Conservation (phyloP, 2,329 filamentous ascomycete genomes). For the Onygenales sp. region DNA sequence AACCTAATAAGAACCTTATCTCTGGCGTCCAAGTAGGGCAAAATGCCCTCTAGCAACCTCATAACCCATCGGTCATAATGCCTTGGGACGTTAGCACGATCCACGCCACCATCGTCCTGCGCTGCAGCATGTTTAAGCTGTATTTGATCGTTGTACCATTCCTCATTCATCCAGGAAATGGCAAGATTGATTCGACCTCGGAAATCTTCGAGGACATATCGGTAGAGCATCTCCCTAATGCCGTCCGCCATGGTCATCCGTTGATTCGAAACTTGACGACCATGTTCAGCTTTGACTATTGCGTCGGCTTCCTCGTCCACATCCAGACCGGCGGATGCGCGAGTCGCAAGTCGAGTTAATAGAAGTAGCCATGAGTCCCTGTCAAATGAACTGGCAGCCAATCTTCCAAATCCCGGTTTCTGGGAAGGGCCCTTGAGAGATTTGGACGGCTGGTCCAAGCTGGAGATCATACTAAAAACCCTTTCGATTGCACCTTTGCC, state of each 20-base stretch:
- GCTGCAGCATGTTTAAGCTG: constrained; percentile 36
- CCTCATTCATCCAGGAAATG: constrained; percentile 89
- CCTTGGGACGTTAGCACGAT: constrained; percentile 34
- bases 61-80: constrained; percentile 75
- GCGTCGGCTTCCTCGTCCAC: constrained; percentile 18
- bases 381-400: constrained; percentile 77
- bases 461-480: constrained; percentile 68
- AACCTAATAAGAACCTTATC: constrained; percentile 88
- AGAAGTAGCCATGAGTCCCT: constrained; percentile 87
- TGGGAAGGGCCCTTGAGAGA: constrained; percentile 39
- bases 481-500: constrained; percentile 65
- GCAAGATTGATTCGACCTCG: constrained; percentile 79
- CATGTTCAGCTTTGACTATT: constrained; percentile 22
- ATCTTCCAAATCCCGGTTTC: constrained; percentile 64
- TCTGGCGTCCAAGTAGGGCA: constrained; percentile 82
- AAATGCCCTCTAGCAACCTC: constrained; percentile 75
- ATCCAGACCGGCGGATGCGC: constrained; percentile 63
- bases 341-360: constrained; percentile 73
- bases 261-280: constrained; percentile 14
- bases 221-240: constrained; percentile 72
- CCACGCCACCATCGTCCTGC: constrained; percentile 31
- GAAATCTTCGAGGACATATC: constrained; percentile 87
- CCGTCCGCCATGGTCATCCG: constrained; percentile 43
- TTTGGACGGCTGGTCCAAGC: constrained; percentile 56
- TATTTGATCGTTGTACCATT: constrained; percentile 89